Percentiles rank a stretch among this genome's conserved stretches.
These are phyloP conservation scores for Termitomyces sp. DNA, from an alignment of 768 basidiomycete genomes.

Conservation along the genomic window DNA sequence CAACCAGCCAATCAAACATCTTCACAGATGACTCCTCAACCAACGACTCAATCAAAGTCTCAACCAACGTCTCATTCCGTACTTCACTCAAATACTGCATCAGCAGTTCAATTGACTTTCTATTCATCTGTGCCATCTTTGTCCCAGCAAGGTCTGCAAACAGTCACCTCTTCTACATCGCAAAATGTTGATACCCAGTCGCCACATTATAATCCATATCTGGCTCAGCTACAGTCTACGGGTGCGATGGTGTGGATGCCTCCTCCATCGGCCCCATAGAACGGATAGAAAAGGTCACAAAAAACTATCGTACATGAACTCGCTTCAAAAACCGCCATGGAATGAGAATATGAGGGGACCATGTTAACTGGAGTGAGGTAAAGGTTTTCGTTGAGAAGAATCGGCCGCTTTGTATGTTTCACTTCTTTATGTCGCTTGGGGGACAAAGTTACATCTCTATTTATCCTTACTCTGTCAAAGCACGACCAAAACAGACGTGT, in stretches of 20 bases:
- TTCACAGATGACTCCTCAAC: not conserved
- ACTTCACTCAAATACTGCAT: not conserved
- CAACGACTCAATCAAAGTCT: not conserved
- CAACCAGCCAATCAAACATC: not conserved
- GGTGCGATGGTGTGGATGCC: constrained; percentile 3
- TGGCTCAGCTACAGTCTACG: constrained; percentile 10
- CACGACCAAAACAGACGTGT: constrained; percentile 61
- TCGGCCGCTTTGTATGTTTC: constrained; percentile 54
- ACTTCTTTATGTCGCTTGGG: not conserved
- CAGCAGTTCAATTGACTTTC: not conserved
- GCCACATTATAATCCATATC: constrained; percentile 13
- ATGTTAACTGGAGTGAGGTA: constrained; percentile 75
- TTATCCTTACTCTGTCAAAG: constrained; percentile 29
- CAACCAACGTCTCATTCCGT: not conserved
- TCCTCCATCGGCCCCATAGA: constrained; percentile 22
- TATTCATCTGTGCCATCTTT: constrained; percentile 1
- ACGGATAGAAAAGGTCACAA: constrained; percentile 47
- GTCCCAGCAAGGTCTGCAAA: not conserved
- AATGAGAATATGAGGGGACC: constrained; percentile 76
- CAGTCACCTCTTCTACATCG: not conserved
- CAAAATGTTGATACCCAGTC: constrained; percentile 12
- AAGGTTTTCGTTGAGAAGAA: constrained; percentile 59
- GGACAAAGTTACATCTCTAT: not conserved
- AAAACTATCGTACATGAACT: constrained; percentile 70
- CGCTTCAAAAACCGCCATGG: constrained; percentile 53